Evolutionary conservation across 352 stramenopile genomes (phyloP), one percentile per base, ranked within the genome.

Genomic region (Phytophthora crassamura): DNA sequence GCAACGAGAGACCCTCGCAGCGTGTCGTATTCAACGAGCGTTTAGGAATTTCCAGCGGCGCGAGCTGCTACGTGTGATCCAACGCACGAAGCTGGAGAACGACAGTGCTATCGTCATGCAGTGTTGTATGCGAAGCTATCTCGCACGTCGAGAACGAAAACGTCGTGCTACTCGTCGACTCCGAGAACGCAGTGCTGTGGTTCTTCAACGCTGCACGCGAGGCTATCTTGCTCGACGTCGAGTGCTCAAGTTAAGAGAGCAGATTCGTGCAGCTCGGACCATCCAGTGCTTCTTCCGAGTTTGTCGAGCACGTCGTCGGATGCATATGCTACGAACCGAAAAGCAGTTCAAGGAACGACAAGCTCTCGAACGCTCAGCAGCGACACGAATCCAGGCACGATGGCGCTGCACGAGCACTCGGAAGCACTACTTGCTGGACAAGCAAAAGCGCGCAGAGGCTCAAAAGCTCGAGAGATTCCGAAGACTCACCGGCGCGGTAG

Each of bases 21-120:
- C 83, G 12, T 65, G 73, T 4, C 60, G 62, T 15, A 91, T 96
- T 53, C 88, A 96, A 43, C 77, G 83, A 15, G 72, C 80, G 9
- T 93, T 92, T 54, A 69, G 83, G 2, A 80, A 81, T 28, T 82
- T 89, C 52, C 80, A 90, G 38, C 75, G 74, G 8, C 82, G 81
- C 2, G 75, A 76, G 22, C 55, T 96, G 28, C 53, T 89, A 11
- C 71, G 69, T 3, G 73, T 86, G 8, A 91, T 96, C 34, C 79
- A 92, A 22, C 80, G 70, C 10, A 80, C 82, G 9, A 89, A 89
- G 56, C 56, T 78, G 2, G 82, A 95, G 45, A 72, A 86, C 30
- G 75, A 88, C 20, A 77, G 67, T 15, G 85, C 77, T 0, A 59
- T 88, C 12, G 46, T 65, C 1, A 33, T 95, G 12, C 86, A 96